Base-by-base conservation (phyloP, 192 early-diverging fungal species). In the Globomyces pollinis-pini region DNA sequence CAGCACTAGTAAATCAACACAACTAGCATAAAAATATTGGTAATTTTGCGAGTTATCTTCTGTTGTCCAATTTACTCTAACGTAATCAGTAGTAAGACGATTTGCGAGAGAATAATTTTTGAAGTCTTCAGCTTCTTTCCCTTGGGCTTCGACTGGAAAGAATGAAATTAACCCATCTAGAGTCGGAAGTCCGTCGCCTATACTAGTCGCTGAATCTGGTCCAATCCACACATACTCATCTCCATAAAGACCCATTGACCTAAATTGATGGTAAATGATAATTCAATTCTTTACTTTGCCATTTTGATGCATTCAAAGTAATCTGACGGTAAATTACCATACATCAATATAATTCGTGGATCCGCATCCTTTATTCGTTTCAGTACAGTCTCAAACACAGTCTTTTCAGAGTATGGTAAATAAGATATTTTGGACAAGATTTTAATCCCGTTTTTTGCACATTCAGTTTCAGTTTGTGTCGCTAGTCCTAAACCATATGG, bases 401-500 rank as follows among this genome's bases (percentile, higher is more conserved):
- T n/a, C n/a, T n/a, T n/a, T n/a, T n/a, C n/a, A n/a, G n/a, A n/a
- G n/a, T n/a, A n/a, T n/a, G n/a, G n/a, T n/a, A n/a, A n/a, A n/a
- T n/a, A n/a, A n/a, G n/a, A n/a, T n/a, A n/a, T n/a, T n/a, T n/a
- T n/a, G n/a, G n/a, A n/a, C n/a, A n/a, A n/a, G n/a, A n/a, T n/a
- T n/a, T n/a, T n/a, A n/a, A n/a, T n/a, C n/a, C n/a, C n/a, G n/a
- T n/a, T n/a, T n/a, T n/a, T n/a, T n/a, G n/a, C n/a, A n/a, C n/a
- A n/a, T n/a, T n/a, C n/a, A n/a, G n/a, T n/a, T n/a, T n/a, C n/a
- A n/a, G n/a, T n/a, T n/a, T n/a, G n/a, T n/a, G n/a, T n/a, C n/a
- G n/a, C n/a, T n/a, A n/a, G n/a, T n/a, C 61, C 67, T 7, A 33
- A 43, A 11, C 61, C 61, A 45, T 34, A 59, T 24, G 15, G 21